Base-by-base conservation (phyloP, 2,329 filamentous ascomycete genomes). In the Stenocarpella maydis region DNA sequence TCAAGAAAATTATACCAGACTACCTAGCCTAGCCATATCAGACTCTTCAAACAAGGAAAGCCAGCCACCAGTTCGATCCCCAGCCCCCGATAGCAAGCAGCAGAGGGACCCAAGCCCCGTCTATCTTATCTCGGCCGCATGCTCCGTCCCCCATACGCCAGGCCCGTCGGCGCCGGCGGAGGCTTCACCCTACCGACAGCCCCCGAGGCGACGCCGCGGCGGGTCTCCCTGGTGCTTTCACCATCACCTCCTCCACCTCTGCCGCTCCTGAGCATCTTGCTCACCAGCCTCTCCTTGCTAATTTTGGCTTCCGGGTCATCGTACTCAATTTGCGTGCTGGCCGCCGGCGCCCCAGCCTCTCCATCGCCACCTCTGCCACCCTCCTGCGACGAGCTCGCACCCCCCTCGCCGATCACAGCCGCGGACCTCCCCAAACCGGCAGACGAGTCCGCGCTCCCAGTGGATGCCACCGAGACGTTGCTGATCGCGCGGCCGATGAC, bases 401-500 rank as follows among this genome's bases (percentile, higher is more conserved):
- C 26, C 8, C 76, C 74, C n/a, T 74, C 74, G 43, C 52, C 52
- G 21, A 70, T 60, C n/a, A 65, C 31, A 10, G 41, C 55, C 17
- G 54, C 67, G 21, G 69, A 66, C 50, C 65, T 67, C 17, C 54
- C 67, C 50, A 71, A n/a, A 4, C 34, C 68, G 15, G n/a, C 63
- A 28, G 79, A 73, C 19, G 76, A 77, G 0, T 84, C 83, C 19
- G 79, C 80, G 66, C 85, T 84, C 53, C 77, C 80, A 65, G 79
- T 84, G 65, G 85, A 87, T 6, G 81, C 80, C 1, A 83, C 83
- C 2, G 87, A 90, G 3, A 82, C 82, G 74, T 89, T 89, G 78
- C 87, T 89, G 34, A 86, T 78, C 3, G 86, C 88, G 14, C 88
- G 85, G 6, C 88, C 88, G 3, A 90, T 79, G 68, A 90, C 85